Conservation (phyloP, 768 basidiomycete species). For the Mycena latifolia region DNA sequence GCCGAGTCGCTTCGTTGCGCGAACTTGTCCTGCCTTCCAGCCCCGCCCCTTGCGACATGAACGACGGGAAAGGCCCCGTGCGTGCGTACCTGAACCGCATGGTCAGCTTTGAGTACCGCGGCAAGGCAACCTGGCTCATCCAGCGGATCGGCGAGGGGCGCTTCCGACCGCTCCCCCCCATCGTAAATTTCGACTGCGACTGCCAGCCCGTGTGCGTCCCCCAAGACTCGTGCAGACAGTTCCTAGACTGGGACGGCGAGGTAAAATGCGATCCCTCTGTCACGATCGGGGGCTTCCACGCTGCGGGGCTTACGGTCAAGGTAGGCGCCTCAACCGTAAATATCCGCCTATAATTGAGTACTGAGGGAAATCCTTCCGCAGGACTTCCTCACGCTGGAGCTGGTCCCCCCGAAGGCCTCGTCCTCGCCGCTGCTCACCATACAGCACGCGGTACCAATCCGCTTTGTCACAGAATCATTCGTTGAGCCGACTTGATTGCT, state of each 20-base stretch:
- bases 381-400: slow-evolving; percentile 25
- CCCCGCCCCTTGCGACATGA: neutral
- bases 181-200: slow-evolving; percentile 12
- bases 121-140: neutral
- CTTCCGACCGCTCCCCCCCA: slow-evolving; percentile 12
- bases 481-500: slow-evolving; percentile 5
- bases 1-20: neutral
- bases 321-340: neutral
- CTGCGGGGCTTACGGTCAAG: slow-evolving; percentile 21
- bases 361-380: slow-evolving; percentile 6
- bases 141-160: slow-evolving; percentile 15
- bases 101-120: slow-evolving; percentile 5
- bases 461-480: slow-evolving; percentile 28
- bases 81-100: slow-evolving; percentile 6
- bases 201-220: neutral
- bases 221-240: slow-evolving; percentile 1
- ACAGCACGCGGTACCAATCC: slow-evolving; percentile 26
- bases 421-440: slow-evolving; percentile 12
- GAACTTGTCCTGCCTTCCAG: slow-evolving; percentile 11
- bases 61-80: neutral
- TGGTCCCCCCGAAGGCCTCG: neutral
- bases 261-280: neutral
- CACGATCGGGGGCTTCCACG: slow-evolving; percentile 19
- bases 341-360: neutral
- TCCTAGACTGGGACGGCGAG: slow-evolving; percentile 23